phyloP scores from a whole-genome alignment of 2,329 filamentous ascomycete species.

The Madurella mycetomatis region DNA sequence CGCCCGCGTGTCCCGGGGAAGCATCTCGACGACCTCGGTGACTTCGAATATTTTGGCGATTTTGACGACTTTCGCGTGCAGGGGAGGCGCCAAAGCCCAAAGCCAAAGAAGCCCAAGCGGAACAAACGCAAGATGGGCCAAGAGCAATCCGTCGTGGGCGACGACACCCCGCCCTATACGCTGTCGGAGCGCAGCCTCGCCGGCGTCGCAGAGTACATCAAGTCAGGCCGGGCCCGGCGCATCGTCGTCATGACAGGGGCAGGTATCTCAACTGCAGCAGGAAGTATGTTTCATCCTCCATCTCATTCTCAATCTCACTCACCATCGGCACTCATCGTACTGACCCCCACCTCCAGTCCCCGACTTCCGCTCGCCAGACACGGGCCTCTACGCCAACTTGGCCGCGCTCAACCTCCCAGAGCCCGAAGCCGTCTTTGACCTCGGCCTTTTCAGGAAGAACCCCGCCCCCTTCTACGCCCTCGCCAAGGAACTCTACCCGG shows the following conservation, averaged over 20 bases:
- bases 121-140: slow-evolving; percentile 69
- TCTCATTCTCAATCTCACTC: background rate
- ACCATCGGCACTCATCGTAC: background rate
- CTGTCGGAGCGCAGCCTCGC: slow-evolving; percentile 66
- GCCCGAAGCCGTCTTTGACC: slow-evolving; percentile 91
- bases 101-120: slow-evolving; percentile 10
- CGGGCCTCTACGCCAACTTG: slow-evolving; percentile 90
- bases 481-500: slow-evolving; percentile 87
- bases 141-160: slow-evolving; percentile 68
- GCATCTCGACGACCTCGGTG: slow-evolving; percentile 11
- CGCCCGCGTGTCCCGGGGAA: slow-evolving; percentile 8
- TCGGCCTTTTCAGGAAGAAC: slow-evolving; percentile 78
- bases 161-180: slow-evolving; percentile 58
- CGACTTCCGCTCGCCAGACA: slow-evolving; percentile 90
- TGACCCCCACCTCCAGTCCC: slow-evolving; percentile 58
- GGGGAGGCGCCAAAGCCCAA: slow-evolving; percentile 5
- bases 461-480: slow-evolving; percentile 89
- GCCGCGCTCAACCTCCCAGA: slow-evolving; percentile 79
- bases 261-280: slow-evolving; percentile 74
- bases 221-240: slow-evolving; percentile 58
- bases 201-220: slow-evolving; percentile 76
- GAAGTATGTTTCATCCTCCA: slow-evolving; percentile 42
- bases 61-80: slow-evolving; percentile 21
- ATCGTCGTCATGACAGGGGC: slow-evolving; percentile 91
- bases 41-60: slow-evolving; percentile 8